These are phyloP conservation scores for Daedaleopsis sinensis DNA, from an alignment of 768 basidiomycete genomes.

Conservation along the genomic window DNA sequence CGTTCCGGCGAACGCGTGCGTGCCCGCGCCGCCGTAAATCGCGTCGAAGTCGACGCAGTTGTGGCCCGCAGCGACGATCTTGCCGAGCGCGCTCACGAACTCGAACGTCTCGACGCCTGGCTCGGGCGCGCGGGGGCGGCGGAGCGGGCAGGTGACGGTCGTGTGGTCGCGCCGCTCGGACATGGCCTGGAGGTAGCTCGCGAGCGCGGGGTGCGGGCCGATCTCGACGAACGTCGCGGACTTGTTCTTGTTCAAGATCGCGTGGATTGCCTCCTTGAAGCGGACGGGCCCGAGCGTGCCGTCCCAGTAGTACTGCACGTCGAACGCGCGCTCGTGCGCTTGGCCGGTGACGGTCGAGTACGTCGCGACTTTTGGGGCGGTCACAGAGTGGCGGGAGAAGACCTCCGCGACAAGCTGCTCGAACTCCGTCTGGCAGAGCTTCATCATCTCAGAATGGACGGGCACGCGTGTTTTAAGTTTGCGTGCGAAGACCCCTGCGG, in stretches of 20 bases:
- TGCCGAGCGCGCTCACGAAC: conserved; percentile 34
- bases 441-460: conserved; percentile 43
- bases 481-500: conserved; percentile 37
- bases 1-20: conserved; percentile 15
- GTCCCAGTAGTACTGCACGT: conserved; percentile 45
- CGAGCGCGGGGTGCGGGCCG: conserved; percentile 42
- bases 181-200: conserved; percentile 35
- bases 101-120: conserved; percentile 28
- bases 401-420: conserved; percentile 30
- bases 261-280: conserved; percentile 37
- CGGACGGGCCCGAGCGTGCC: conserved; percentile 41
- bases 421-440: conserved; percentile 37
- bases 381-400: conserved; percentile 33
- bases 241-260: conserved; percentile 25
- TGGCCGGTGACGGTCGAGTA: conserved; percentile 44
- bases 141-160: conserved; percentile 31
- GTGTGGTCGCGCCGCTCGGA: conserved; percentile 20
- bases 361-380: conserved; percentile 33
- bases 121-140: conserved; percentile 30
- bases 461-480: conserved; percentile 41
- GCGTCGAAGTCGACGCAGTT: conserved; percentile 37
- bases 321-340: conserved; percentile 27
- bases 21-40: conserved; percentile 28
- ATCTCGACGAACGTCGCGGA: conserved; percentile 42
- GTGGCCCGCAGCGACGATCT: conserved; percentile 33